A percentile compares a stretch with the other conserved stretches of the same genome.
These are phyloP conservation scores for Suhomyces terraborum DNA, from an alignment of 1,139 yeast genomes.

Conservation along the genomic window DNA sequence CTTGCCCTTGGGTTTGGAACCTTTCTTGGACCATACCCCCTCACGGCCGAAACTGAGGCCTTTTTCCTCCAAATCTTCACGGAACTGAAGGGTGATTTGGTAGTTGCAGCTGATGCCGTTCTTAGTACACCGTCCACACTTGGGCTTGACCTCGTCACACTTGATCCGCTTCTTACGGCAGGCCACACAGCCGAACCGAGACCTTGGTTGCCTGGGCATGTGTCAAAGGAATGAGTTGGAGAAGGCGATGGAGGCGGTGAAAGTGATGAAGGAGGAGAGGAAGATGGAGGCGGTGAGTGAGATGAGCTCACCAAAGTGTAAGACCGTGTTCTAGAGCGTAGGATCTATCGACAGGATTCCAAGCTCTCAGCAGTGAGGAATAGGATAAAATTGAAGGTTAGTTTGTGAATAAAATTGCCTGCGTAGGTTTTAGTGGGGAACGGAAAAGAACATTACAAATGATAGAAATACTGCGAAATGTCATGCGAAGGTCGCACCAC, in stretches of 20 bases:
- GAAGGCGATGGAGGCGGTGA: neutral
- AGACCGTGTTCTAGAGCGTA: too few relatives aligned
- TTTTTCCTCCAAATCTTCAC: conserved; percentile 32
- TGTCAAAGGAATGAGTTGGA: neutral
- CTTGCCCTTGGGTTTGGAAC: neutral
- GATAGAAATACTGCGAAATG: too few relatives aligned
- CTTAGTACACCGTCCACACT: conserved; percentile 38
- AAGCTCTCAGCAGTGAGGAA: too few relatives aligned
- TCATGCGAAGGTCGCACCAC: too few relatives aligned
- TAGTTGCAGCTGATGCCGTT: conserved; percentile 32
- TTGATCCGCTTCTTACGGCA: conserved; percentile 29
- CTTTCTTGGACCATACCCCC: conserved; percentile 30
- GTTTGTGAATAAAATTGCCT: too few relatives aligned
- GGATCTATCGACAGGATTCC: too few relatives aligned
- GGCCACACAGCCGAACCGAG: conserved; percentile 21
- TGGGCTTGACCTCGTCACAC: conserved; percentile 50
- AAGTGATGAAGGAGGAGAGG: neutral
- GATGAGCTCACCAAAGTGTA: too few relatives aligned
- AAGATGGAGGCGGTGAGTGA: neutral
- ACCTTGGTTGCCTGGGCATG: conserved; percentile 14
- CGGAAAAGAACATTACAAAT: too few relatives aligned
- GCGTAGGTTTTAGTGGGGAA: too few relatives aligned
- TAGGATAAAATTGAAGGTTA: too few relatives aligned
- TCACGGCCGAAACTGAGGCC: conserved; percentile 37
- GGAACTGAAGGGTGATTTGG: conserved; percentile 26